phyloP scores from a whole-genome alignment of 129 eudicot species.

The Kitagawia praeruptora region DNA sequence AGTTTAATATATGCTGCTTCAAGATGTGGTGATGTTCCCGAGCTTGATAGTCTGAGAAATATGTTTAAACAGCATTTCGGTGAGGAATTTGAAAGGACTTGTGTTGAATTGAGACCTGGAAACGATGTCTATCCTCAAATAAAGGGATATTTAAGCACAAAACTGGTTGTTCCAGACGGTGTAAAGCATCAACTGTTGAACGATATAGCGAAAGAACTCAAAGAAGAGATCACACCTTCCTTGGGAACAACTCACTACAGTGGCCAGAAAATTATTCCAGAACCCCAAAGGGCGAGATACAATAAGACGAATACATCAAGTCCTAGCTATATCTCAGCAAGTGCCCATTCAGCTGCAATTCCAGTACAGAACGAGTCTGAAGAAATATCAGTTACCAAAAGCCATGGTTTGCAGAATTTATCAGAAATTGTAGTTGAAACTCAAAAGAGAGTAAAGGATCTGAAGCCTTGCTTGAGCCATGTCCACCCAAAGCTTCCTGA shows the following conservation, averaged over 20 bases:
- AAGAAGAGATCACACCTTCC: neutral
- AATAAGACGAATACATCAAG: neutral
- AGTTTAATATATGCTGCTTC: slow-evolving; percentile 35
- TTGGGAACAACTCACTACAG: neutral
- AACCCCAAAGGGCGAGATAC: neutral
- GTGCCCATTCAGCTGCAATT: neutral
- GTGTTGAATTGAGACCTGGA: slow-evolving; percentile 21
- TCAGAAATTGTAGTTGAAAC: neutral
- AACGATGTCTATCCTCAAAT: slow-evolving; percentile 16
- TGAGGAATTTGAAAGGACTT: slow-evolving; percentile 8
- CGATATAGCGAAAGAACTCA: slow-evolving; percentile 9
- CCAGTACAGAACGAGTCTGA: neutral
- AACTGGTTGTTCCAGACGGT: neutral
- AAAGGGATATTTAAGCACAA: slow-evolving; percentile 6
- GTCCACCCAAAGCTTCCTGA: slow-evolving; percentile 33
- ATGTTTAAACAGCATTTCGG: slow-evolving; percentile 15
- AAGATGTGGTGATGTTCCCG: slow-evolving; percentile 30
- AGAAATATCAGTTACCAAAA: neutral
- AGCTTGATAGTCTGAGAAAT: slow-evolving; percentile 16
- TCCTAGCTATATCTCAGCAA: neutral
- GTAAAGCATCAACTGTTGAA: slow-evolving; percentile 8
- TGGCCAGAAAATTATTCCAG: neutral
- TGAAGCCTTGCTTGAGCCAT: slow-evolving; percentile 13
- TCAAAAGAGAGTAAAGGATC: neutral
- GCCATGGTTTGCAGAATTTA: neutral